These are phyloP conservation scores for Actinomucor elegans DNA, from an alignment of 371 early-diverging fungal genomes.

Conservation along the genomic window DNA sequence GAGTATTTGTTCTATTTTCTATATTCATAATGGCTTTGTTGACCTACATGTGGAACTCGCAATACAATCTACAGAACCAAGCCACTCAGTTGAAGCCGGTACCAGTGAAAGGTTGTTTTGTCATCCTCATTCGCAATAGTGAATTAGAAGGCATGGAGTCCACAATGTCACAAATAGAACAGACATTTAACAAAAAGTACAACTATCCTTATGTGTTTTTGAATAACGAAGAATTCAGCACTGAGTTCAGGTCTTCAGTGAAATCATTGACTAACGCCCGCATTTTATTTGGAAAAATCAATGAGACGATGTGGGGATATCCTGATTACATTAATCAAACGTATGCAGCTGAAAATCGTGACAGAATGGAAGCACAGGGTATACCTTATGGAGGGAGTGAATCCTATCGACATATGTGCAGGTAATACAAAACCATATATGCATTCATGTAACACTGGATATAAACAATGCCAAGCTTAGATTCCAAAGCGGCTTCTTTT, in stretches of 20 bases:
- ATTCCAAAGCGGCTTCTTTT: constrained; percentile 92
- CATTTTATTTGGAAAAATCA: constrained; percentile 53
- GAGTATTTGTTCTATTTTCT: background rate
- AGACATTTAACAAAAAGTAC: constrained; percentile 80
- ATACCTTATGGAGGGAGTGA: constrained; percentile 83
- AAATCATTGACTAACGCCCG: constrained; percentile 45
- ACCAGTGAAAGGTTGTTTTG: constrained; percentile 46
- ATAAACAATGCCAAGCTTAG: constrained; percentile 34
- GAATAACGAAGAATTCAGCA: constrained; percentile 78
- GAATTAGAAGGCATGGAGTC: constrained; percentile 71
- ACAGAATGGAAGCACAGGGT: constrained; percentile 53
- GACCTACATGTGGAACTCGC: too few species aligned
- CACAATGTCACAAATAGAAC: constrained; percentile 77
- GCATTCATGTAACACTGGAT: too few species aligned
- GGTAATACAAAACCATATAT: constrained; percentile 50
- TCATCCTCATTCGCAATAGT: constrained; percentile 71
- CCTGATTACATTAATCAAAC: constrained; percentile 79
- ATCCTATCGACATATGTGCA: constrained; percentile 95
- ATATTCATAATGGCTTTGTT: background rate
- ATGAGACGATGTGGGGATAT: constrained; percentile 75
- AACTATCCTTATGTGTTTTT: constrained; percentile 88
- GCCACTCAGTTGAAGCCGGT: too few species aligned
- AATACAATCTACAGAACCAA: background rate
- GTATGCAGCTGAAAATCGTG: constrained; percentile 58
- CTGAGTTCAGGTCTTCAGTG: constrained; percentile 65